phyloP scores from a whole-genome alignment of 225 moss, liverwort and hornwort species.

The Polytrichum formosum region DNA sequence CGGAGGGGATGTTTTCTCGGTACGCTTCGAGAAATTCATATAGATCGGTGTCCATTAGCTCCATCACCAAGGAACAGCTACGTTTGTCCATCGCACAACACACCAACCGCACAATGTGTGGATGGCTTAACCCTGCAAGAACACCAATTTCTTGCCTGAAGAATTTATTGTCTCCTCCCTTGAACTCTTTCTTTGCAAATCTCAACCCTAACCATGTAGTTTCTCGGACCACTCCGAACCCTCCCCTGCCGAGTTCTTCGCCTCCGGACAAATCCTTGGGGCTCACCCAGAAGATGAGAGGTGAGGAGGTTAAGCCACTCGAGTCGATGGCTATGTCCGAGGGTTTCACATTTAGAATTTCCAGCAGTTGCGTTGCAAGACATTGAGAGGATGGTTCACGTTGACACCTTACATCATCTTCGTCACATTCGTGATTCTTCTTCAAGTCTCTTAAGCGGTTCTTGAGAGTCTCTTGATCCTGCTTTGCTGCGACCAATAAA shows the following conservation, averaged over 20 bases:
- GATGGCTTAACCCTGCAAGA: slow-evolving; percentile 7
- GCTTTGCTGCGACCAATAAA: slow-evolving; percentile 1
- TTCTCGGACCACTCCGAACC: not conserved
- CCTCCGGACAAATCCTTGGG: slow-evolving; percentile 4
- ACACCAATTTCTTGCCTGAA: slow-evolving; percentile 10
- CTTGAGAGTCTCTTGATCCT: slow-evolving; percentile 9
- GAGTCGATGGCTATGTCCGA: not conserved
- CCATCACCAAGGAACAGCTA: slow-evolving; percentile 5
- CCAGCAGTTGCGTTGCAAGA: slow-evolving; percentile 9
- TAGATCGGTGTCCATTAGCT: slow-evolving; percentile 4
- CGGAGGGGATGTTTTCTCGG: too few relatives aligned
- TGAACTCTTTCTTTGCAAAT: slow-evolving; percentile 1
- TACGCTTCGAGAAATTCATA: not conserved
- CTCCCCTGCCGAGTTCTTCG: not conserved
- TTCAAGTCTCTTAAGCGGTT: not conserved
- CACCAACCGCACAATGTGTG: slow-evolving; percentile 7
- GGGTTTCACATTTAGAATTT: not conserved
- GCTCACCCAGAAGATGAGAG: slow-evolving; percentile 1
- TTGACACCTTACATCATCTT: not conserved
- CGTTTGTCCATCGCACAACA: slow-evolving; percentile 6
- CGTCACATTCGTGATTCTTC: not conserved
- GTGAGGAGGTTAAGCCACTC: not conserved
- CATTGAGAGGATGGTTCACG: not conserved
- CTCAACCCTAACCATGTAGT: slow-evolving; percentile 1
- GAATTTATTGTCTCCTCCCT: not conserved